Evolutionary conservation across 2,329 filamentous ascomycete species (phyloP).

Genomic region (Periconia sp.): DNA sequence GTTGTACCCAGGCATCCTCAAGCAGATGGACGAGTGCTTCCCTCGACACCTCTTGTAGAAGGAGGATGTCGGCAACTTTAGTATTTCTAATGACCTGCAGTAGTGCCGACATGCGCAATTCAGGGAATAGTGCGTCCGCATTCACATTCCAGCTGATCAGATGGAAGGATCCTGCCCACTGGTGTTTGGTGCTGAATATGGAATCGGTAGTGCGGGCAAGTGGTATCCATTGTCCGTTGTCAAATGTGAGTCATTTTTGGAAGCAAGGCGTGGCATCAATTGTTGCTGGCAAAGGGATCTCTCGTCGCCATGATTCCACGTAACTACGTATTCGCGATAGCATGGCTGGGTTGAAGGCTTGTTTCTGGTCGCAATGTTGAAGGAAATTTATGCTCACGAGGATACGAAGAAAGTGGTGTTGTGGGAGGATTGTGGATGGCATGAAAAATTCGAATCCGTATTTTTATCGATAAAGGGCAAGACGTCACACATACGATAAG

Average conservation of each 20-base stretch:
- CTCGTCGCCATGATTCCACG: conserved; percentile 1
- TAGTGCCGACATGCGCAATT: conserved; percentile 5
- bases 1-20: conserved; percentile 4
- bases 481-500: no score
- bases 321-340: neutral
- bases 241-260: conserved; percentile 3
- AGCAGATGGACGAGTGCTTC: neutral
- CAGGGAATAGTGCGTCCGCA: conserved; percentile 1
- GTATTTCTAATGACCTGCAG: neutral
- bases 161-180: neutral
- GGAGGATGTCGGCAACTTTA: neutral
- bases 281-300: neutral
- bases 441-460: no score
- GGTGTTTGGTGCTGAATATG: neutral
- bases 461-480: no score
- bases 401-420: no score
- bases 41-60: conserved; percentile 7
- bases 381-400: no score
- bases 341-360: neutral
- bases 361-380: neutral
- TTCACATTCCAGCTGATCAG: conserved; percentile 8
- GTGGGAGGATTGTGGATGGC: no score
- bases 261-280: neutral
- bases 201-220: neutral
- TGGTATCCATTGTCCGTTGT: conserved; percentile 4